A percentile compares a stretch with the other conserved stretches of the same genome.
These are phyloP conservation scores for Phycomyces nitens DNA, from an alignment of 192 early-diverging fungal genomes.

Conservation along the genomic window DNA sequence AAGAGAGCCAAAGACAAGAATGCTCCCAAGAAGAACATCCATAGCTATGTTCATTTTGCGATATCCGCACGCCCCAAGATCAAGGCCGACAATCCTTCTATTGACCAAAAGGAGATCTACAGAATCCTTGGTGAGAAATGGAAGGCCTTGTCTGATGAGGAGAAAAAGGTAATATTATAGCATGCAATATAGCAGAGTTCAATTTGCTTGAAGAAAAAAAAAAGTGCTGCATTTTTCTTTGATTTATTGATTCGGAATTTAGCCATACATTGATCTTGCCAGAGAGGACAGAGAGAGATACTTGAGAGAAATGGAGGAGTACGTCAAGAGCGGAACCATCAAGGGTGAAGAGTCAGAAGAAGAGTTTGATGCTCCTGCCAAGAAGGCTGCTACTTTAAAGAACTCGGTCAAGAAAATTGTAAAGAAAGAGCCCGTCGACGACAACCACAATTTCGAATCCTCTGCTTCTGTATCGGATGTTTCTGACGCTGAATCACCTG, in stretches of 20 bases:
- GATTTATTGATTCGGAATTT: no score
- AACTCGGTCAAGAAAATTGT: no score
- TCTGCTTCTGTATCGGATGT: no score
- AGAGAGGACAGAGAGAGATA: neutral
- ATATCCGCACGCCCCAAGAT: neutral
- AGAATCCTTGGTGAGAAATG: neutral
- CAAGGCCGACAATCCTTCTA: neutral
- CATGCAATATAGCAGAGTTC: no score
- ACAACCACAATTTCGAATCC: no score
- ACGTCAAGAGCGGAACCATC: neutral
- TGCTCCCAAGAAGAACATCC: constrained; percentile 8
- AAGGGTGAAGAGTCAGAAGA: no score
- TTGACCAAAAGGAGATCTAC: neutral
- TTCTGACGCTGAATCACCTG: no score
- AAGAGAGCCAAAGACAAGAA: neutral
- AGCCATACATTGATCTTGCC: constrained; percentile 2
- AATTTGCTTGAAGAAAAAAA: no score
- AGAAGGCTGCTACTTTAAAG: no score
- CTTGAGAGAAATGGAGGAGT: neutral
- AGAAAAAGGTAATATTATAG: constrained; percentile 14
- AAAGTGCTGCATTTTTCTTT: no score
- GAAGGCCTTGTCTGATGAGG: constrained; percentile 7
- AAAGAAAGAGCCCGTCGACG: no score
- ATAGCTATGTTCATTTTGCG: constrained; percentile 3
- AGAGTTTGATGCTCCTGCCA: no score